A percentile compares a stretch with the other conserved stretches of the same genome.
phyloP scores from a whole-genome alignment of 441 rosid species.

The Adansonia gregorii region DNA sequence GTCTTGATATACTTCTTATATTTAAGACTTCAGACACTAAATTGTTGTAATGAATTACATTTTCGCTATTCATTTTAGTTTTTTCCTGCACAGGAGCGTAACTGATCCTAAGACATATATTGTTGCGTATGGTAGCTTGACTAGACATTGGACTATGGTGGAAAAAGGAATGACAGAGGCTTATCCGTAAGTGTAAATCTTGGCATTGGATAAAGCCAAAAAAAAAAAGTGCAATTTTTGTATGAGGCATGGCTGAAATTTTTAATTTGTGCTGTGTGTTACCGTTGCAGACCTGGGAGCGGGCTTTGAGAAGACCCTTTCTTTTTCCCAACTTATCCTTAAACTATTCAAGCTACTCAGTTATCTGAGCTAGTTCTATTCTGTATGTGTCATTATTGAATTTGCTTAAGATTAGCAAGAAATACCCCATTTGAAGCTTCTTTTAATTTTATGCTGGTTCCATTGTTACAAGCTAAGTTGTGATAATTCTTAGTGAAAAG shows the following conservation, averaged over 20 bases:
- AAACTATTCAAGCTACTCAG: not conserved
- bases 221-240: not conserved
- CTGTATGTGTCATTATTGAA: not conserved
- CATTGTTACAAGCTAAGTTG: not conserved
- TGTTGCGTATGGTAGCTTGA: not conserved
- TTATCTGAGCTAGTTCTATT: not conserved
- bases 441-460: not conserved
- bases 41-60: not conserved
- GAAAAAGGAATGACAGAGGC: not conserved
- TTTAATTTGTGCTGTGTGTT: not conserved
- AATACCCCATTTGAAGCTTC: constrained; percentile 15
- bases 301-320: not conserved
- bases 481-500: not conserved
- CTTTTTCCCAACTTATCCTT: not conserved
- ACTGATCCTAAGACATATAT: not conserved
- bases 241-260: not conserved
- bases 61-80: not conserved
- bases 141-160: not conserved
- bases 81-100: not conserved
- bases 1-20: not conserved
- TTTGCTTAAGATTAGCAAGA: not conserved
- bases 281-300: not conserved
- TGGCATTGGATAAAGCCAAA: not conserved
- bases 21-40: not conserved
- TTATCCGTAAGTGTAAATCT: not conserved